Conservation (phyloP, 495 filamentous ascomycete genomes). For the Lepidopterella palustris region DNA sequence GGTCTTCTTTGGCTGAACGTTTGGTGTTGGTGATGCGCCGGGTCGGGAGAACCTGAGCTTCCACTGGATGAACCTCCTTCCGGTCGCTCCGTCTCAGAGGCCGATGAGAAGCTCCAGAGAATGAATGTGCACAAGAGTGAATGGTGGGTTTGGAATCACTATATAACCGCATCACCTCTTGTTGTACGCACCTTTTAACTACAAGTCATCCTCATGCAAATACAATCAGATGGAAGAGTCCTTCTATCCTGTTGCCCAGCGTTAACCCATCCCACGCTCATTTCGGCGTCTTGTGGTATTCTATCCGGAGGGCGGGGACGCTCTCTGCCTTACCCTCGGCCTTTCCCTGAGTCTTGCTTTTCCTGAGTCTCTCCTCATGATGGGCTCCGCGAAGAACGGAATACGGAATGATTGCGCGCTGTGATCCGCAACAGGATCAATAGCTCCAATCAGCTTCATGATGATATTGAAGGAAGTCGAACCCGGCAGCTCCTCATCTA, state of each 20-base stretch:
- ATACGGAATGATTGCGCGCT: neutral
- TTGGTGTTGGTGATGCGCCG: neutral
- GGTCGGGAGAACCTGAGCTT: neutral
- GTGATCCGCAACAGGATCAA: neutral
- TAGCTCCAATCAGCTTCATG: neutral
- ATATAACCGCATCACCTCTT: too few species aligned
- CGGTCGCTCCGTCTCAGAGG: too few species aligned
- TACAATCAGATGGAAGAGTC: too few species aligned
- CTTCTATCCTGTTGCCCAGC: too few species aligned
- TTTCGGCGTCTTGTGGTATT: neutral
- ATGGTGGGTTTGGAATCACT: too few species aligned
- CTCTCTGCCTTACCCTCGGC: neutral
- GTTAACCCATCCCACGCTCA: neutral
- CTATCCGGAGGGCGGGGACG: neutral
- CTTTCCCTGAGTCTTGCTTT: neutral
- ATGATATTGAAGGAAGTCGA: neutral
- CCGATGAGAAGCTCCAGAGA: too few species aligned
- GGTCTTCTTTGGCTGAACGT: neutral
- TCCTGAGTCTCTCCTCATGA: neutral
- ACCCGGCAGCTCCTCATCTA: neutral
- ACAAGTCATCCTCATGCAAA: too few species aligned
- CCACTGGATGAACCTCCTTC: too few species aligned
- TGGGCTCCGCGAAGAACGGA: neutral
- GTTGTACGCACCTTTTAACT: too few species aligned
- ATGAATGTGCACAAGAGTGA: too few species aligned